A percentile compares a stretch with the other conserved stretches of the same genome.
Conservation (phyloP, 371 early-diverging fungal species). For the Entomophthora muscae region DNA sequence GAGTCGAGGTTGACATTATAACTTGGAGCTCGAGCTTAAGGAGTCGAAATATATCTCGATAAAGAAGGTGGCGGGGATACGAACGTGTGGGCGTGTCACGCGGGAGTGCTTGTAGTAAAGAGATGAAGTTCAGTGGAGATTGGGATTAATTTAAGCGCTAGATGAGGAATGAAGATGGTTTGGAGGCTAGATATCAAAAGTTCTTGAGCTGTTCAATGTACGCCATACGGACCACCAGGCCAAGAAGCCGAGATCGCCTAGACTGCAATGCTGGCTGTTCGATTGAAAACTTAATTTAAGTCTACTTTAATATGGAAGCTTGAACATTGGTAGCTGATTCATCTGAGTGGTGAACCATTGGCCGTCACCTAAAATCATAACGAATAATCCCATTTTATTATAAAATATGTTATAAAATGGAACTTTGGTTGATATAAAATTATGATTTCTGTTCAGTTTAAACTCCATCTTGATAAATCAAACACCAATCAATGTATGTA, state of each 20-base stretch:
- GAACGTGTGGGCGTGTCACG: background rate
- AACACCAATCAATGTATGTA: too few relatives aligned
- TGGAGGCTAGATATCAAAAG: background rate
- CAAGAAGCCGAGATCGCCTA: background rate
- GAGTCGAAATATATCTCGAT: background rate
- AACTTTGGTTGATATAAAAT: too few relatives aligned
- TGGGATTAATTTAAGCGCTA: background rate
- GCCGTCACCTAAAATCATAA: too few relatives aligned
- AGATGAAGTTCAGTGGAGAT: background rate
- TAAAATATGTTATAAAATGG: too few relatives aligned
- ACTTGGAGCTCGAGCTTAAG: background rate
- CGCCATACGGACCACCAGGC: background rate
- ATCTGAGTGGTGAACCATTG: too few relatives aligned
- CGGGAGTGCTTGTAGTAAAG: background rate
- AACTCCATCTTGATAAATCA: too few relatives aligned
- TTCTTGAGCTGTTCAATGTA: background rate
- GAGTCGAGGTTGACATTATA: background rate
- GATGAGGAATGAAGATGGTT: background rate
- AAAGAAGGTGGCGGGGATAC: background rate
- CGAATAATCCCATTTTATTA: too few relatives aligned
- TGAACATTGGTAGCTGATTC: too few relatives aligned
- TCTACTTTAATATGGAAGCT: background rate
- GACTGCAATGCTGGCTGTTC: background rate
- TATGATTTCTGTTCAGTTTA: too few relatives aligned
- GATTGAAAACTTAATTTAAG: background rate